Evolutionary conservation across 352 stramenopile species (phyloP), one percentile per base, ranked within the genome.

Genomic region (Pythium dissimile): DNA sequence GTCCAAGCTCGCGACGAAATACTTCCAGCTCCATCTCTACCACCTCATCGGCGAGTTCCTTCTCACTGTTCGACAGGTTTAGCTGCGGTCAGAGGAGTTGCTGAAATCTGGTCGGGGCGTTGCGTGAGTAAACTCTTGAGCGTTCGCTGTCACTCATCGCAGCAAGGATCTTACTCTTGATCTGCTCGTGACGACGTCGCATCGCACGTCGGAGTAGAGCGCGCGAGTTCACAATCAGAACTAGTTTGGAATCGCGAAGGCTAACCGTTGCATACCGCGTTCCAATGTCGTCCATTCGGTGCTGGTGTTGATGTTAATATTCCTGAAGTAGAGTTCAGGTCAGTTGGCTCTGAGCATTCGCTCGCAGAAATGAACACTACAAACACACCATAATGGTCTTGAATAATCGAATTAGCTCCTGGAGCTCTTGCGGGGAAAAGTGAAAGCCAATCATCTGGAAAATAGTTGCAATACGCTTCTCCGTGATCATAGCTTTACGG

Each of bases 361-460:
- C n/a, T n/a, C n/a, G n/a, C n/a, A n/a, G n/a, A n/a, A n/a, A n/a
- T n/a, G n/a, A n/a, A n/a, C n/a, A n/a, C n/a, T n/a, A n/a, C n/a
- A n/a, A 5, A 47, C 12, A 12, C 57, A 79, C 74, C 74, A 85
- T 74, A 12, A 86, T 73, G 35, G 54, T 64, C 28, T 64, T 81
- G 24, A 86, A 84, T 34, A 72, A 67, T 4, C 41, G 64, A 9
- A 84, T 73, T 0, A 89, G 52, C 4, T 73, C 69, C 3, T 73
- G 70, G 8, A 84, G 55, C 55, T 89, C 80, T n/a, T 46, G 54
- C 1, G 56, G 24, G 5, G 75, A 54, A 16, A 89, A 83, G 34
- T 76, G 77, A 26, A 88, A 88, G 0, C 77, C 80, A 27, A 89
- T 73, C 12, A 72, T 69, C 34, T 77, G 56, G 16, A 89, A 88